Conservation (phyloP, 805 yeast species). For the Ogataea neopini region DNA sequence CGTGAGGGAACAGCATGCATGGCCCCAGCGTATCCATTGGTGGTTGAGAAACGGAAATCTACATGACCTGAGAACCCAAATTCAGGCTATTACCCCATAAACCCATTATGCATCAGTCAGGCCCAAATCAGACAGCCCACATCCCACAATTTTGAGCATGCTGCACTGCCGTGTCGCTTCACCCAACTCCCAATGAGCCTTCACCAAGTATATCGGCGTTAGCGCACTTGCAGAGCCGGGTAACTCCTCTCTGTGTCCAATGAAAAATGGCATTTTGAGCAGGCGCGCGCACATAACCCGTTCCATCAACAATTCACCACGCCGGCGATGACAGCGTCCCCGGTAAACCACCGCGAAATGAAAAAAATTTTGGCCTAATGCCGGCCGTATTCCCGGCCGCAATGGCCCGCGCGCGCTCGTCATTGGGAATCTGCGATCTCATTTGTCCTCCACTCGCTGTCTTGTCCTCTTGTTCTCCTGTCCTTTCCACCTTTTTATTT, state of each 20-base stretch:
- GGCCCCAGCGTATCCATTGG: too few species aligned
- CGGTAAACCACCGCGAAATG: not conserved
- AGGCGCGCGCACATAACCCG: slow-evolving; percentile 9
- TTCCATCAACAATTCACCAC: not conserved
- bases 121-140: not conserved
- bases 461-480: slow-evolving; percentile 8
- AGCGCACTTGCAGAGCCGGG: slow-evolving; percentile 5
- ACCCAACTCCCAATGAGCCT: slow-evolving; percentile 5
- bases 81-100: not conserved
- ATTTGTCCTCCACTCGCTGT: slow-evolving; percentile 7
- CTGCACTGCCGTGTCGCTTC: slow-evolving; percentile 1
- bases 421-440: slow-evolving; percentile 5
- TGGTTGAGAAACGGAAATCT: too few species aligned
- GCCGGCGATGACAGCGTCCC: not conserved
- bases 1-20: too few species aligned
- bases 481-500: slow-evolving; percentile 15
- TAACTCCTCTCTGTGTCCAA: slow-evolving; percentile 8
- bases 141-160: not conserved
- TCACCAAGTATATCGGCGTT: slow-evolving; percentile 7
- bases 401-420: slow-evolving; percentile 2
- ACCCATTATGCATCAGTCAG: too few species aligned
- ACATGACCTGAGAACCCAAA: slow-evolving; percentile 1
- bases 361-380: slow-evolving; percentile 4
- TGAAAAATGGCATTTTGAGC: slow-evolving; percentile 12
- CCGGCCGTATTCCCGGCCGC: not conserved